phyloP scores from a whole-genome alignment of 805 yeast genomes.

The Barnettozyma californica region DNA sequence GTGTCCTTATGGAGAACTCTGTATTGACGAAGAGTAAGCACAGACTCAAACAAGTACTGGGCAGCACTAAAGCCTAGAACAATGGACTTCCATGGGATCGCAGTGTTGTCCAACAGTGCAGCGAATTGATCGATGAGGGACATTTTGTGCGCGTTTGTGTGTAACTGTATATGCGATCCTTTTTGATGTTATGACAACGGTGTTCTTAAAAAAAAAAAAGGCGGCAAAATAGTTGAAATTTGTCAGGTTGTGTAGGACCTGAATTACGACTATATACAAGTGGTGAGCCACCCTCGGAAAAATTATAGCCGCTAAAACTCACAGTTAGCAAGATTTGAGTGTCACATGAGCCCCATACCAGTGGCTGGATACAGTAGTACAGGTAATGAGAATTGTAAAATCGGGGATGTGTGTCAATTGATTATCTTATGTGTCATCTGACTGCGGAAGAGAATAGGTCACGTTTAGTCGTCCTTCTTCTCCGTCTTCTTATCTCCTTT shows the following conservation, averaged over 20 bases:
- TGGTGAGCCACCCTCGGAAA: not conserved
- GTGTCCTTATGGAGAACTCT: constrained; percentile 48
- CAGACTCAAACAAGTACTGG: constrained; percentile 70
- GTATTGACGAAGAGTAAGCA: constrained; percentile 74
- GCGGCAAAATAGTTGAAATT: not conserved
- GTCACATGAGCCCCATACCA: not conserved
- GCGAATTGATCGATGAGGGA: constrained; percentile 36
- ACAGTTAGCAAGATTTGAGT: not conserved
- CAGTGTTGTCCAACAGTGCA: constrained; percentile 55
- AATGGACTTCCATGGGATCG: constrained; percentile 74
- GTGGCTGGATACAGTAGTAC: not conserved
- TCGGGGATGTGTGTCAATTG: not conserved
- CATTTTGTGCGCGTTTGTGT: constrained; percentile 14
- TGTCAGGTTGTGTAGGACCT: too few relatives aligned
- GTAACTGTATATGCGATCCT: too few relatives aligned
- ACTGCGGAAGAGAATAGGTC: not conserved
- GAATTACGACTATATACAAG: not conserved
- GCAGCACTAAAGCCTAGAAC: constrained; percentile 71
- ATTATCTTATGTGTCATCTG: not conserved
- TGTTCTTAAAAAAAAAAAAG: too few relatives aligned
- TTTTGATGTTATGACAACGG: not conserved
- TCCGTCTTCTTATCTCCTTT: not conserved
- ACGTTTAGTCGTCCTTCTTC: constrained; percentile 1
- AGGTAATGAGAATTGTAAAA: too few relatives aligned
- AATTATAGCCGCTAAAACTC: too few relatives aligned